Evolutionary conservation across 2,329 filamentous ascomycete species (phyloP).

Genomic region (Claviceps pazoutovae): DNA sequence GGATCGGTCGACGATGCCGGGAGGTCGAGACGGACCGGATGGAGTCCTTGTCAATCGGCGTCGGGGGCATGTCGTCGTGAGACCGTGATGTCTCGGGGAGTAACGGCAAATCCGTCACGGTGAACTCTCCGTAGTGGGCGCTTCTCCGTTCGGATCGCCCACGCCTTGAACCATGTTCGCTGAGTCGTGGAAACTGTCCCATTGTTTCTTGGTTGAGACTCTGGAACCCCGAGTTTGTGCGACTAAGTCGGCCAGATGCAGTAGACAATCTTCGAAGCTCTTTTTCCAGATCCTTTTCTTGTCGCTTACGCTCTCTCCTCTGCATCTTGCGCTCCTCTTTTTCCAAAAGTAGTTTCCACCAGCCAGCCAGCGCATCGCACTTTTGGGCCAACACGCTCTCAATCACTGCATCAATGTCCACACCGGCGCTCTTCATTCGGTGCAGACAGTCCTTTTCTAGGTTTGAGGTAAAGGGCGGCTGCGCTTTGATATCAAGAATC

Average conservation of each 20-base stretch:
- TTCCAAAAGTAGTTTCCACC: constrained; percentile 90
- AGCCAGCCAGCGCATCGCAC: constrained; percentile 82
- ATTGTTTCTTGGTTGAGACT: constrained; percentile 62
- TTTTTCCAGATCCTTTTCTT: constrained; percentile 71
- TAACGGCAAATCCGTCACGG: constrained; percentile 61
- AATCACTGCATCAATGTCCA: constrained; percentile 87
- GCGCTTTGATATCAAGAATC: constrained; percentile 70
- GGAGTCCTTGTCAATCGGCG: constrained; percentile 66
- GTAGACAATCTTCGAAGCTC: constrained; percentile 72
- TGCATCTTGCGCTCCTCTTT: constrained; percentile 84
- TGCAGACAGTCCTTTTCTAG: constrained; percentile 85
- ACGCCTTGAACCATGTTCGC: constrained; percentile 42
- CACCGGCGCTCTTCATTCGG: constrained; percentile 83
- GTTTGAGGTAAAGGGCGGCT: constrained; percentile 69
- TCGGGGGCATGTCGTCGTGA: constrained; percentile 39
- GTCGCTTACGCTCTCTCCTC: constrained; percentile 67
- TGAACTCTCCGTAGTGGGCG: constrained; percentile 45
- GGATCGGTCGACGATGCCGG: constrained; percentile 57
- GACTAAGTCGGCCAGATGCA: constrained; percentile 74
- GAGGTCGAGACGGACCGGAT: constrained; percentile 66
- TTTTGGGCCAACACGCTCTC: constrained; percentile 84
- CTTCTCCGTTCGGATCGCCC: constrained; percentile 69
- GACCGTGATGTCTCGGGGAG: constrained; percentile 48
- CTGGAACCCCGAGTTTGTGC: constrained; percentile 60
- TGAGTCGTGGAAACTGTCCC: constrained; percentile 26